These are phyloP conservation scores for Botrytis cinerea DNA, from an alignment of 2,329 filamentous ascomycete genomes.

Conservation along the genomic window DNA sequence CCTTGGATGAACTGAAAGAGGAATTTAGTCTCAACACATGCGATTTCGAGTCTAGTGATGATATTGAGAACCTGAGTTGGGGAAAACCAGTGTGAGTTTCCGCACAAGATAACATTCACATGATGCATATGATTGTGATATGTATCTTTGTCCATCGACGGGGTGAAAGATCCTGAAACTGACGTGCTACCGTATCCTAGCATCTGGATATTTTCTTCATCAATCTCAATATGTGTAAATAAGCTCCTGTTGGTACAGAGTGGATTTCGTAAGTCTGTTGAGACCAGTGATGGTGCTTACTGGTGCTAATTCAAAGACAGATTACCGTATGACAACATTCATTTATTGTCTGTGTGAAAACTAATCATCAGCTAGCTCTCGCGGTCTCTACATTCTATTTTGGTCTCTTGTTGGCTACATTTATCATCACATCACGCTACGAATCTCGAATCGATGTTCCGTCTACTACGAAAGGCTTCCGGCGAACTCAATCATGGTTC, in stretches of 20 bases:
- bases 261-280: not conserved
- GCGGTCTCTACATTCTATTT: not conserved
- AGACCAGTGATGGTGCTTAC: not conserved
- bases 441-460: not conserved
- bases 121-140: not conserved
- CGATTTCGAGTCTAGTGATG: not conserved
- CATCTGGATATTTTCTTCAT: not conserved
- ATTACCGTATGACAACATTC: not conserved
- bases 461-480: too few relatives aligned
- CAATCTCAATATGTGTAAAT: not conserved
- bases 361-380: not conserved
- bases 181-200: not conserved
- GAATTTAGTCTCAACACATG: not conserved
- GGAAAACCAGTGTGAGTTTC: not conserved
- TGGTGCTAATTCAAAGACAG: not conserved
- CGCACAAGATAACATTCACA: too few relatives aligned
- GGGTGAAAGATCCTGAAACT: not conserved
- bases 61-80: not conserved
- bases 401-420: not conserved
- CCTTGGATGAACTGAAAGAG: not conserved
- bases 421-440: not conserved
- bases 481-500: slow-evolving; percentile 21
- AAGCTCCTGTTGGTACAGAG: not conserved
- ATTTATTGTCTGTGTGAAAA: too few relatives aligned
- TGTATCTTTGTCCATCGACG: not conserved